Evolutionary conservation across 768 basidiomycete genomes (phyloP), one percentile per base, ranked within the genome.

Genomic region (Neoboletus subvelutipes): DNA sequence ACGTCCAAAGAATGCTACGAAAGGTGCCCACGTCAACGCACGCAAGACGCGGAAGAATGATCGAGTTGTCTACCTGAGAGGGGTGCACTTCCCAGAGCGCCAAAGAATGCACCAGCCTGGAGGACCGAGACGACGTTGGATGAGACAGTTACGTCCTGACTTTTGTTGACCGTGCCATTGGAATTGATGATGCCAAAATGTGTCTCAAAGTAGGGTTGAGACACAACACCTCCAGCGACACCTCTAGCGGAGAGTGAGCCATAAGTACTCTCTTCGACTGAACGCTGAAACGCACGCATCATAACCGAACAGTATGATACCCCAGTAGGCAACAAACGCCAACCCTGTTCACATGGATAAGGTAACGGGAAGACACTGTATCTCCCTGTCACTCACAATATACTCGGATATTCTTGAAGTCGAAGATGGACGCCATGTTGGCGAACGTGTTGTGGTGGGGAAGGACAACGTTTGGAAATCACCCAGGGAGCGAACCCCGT

Each of bases 101-200:
- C 93, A 66, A 94, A 94, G 79, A 94, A 93, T 1, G 90, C 90
- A 12, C 91, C 91, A 5, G 85, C 90, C 67, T 94, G 92, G 11
- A 94, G 78, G 5, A 94, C 89, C 4, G 92, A 90, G 18, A 94
- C 93, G 42, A 95, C 86, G 61, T 90, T 92, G 42, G 88, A 87
- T 0, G 86, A 86, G n/a, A 93, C 76, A 5, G 77, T 74, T 54
- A 87, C 80, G 20, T 71, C 62, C 37, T 75, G 70, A 24, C 58
- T 59, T 22, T 67, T 64, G 67, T 85, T 71, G 41, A 70, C 67
- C 1, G 63, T 64, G 24, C 83, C 83, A 52, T 81, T 69, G 1
- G 73, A 51, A 36, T 79, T 75, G 50, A 76, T 68, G 51, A 89
- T 76, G 17, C 83, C 83, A 64, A 93, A 93, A 45, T 83, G 78